Evolutionary conservation across 805 yeast genomes (phyloP).

Genomic region (Hanseniaspora valbyensis): DNA sequence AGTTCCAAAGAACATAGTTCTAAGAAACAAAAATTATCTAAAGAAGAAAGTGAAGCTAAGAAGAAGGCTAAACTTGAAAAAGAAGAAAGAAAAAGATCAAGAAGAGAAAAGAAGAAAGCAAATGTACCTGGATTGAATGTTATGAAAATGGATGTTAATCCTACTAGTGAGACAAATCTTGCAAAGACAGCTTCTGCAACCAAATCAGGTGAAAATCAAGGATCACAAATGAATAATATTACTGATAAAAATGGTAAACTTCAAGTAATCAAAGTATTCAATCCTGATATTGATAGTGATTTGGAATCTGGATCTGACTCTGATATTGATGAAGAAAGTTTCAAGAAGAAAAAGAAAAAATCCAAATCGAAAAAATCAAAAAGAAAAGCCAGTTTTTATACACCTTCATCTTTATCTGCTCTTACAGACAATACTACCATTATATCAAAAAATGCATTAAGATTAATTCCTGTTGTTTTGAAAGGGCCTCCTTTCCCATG

Average conservation of each 20-base stretch:
- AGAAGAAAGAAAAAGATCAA: neutral
- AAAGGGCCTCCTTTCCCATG: conserved; percentile 13
- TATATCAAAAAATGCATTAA: conserved; percentile 7
- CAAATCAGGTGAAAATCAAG: neutral
- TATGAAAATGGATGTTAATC: neutral
- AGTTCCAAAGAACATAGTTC: neutral
- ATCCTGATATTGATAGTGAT: neutral
- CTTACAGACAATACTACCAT: neutral
- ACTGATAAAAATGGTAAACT: neutral
- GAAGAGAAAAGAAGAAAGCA: neutral
- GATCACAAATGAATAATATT: no score
- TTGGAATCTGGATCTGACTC: neutral
- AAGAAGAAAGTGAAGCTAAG: neutral
- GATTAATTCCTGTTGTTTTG: conserved; percentile 14
- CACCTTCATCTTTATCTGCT: neutral
- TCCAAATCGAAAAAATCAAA: neutral
- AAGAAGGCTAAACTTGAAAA: neutral
- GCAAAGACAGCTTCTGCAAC: neutral
- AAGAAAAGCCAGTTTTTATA: neutral
- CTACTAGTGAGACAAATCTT: neutral
- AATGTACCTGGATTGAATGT: neutral
- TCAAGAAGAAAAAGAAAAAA: neutral
- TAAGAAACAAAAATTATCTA: neutral
- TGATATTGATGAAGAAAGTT: neutral
- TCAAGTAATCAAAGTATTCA: neutral